Conservation (phyloP, 1,284 basidiomycete genomes). For the Ceratobasidium sp. region DNA sequence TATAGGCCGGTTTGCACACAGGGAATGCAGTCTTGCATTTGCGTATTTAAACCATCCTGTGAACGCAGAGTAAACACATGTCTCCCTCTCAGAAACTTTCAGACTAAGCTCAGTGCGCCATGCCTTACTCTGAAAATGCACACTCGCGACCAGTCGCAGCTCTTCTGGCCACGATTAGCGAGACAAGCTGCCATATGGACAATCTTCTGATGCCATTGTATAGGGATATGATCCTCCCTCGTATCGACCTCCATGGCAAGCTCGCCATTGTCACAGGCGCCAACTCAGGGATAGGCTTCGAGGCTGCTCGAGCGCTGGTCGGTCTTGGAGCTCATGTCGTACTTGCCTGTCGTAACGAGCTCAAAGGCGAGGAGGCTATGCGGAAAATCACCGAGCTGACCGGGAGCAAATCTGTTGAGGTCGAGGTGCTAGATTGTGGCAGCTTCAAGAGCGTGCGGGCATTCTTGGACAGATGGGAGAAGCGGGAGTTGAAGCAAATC, state of each 20-base stretch:
- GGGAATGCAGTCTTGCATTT: no score
- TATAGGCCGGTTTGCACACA: no score
- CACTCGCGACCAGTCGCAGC: neutral
- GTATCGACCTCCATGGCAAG: constrained; percentile 44
- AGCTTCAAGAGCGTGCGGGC: constrained; percentile 34
- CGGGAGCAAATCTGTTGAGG: constrained; percentile 20
- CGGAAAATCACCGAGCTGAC: constrained; percentile 41
- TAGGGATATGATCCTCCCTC: constrained; percentile 24
- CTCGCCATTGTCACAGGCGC: constrained; percentile 46
- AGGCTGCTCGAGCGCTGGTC: constrained; percentile 40
- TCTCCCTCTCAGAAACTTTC: no score
- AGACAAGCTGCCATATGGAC: constrained; percentile 12
- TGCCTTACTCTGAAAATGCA: constrained; percentile 25
- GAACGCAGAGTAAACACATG: no score
- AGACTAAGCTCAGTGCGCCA: neutral
- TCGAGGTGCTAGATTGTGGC: constrained; percentile 43
- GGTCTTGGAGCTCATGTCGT: constrained; percentile 44
- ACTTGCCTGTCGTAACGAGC: constrained; percentile 39
- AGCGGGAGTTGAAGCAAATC: constrained; percentile 25
- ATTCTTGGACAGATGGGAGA: constrained; percentile 41
- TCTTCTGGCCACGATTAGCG: neutral
- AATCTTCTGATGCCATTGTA: constrained; percentile 40
- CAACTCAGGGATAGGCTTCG: constrained; percentile 45
- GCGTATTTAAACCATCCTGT: no score
- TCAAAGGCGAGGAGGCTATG: constrained; percentile 38